Percentiles rank a stretch among this genome's conserved stretches.
phyloP scores from a whole-genome alignment of 1,284 basidiomycete genomes.

The Mycosarcoma mackinlayi region DNA sequence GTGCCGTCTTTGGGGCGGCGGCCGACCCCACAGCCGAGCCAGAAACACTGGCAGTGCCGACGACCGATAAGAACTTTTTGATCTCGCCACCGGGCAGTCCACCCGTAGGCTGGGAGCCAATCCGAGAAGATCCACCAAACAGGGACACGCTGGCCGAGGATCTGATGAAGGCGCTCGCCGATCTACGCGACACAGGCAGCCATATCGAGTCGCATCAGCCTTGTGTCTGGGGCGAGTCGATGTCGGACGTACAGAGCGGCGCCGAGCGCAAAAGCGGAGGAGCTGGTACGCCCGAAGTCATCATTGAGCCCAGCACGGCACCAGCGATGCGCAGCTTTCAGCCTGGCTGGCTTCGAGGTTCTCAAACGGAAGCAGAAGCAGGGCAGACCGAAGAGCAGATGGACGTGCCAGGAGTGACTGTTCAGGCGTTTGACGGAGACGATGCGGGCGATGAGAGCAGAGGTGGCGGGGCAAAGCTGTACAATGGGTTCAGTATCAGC shows the following conservation, averaged over 20 bases:
- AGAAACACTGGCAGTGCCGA: slow-evolving; percentile 71
- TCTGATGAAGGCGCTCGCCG: slow-evolving; percentile 73
- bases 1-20: slow-evolving; percentile 35
- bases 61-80: slow-evolving; percentile 89
- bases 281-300: slow-evolving; percentile 38
- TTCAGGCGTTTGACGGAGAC: slow-evolving; percentile 54
- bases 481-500: slow-evolving; percentile 55
- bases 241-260: neutral
- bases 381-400: slow-evolving; percentile 19
- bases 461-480: slow-evolving; percentile 27
- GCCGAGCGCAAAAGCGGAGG: slow-evolving; percentile 14
- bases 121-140: slow-evolving; percentile 92
- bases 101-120: slow-evolving; percentile 94
- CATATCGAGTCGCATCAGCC: slow-evolving; percentile 51
- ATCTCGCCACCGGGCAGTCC: slow-evolving; percentile 98
- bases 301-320: slow-evolving; percentile 31
- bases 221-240: slow-evolving; percentile 17
- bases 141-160: slow-evolving; percentile 85
- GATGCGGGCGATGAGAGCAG: slow-evolving; percentile 11
- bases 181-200: slow-evolving; percentile 55
- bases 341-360: slow-evolving; percentile 30
- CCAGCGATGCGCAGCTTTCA: slow-evolving; percentile 22
- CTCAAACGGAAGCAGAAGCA: neutral
- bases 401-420: slow-evolving; percentile 55
- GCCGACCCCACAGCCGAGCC: slow-evolving; percentile 24